A percentile compares a stretch with the other conserved stretches of the same genome.
Evolutionary conservation across 129 eudicot species (phyloP).

Genomic region (Helianthus annuus): HanXRQr2.0-SUNRISE NC_035448.2:200028669-200029168

Average conservation of each 20-base stretch:
- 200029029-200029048: conserved; percentile 24
- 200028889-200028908: conserved; percentile 43
- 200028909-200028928: conserved; percentile 74
- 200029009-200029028: conserved; percentile 14
- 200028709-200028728: conserved; percentile 92
- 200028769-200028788: conserved; percentile 36
- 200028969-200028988: conserved; percentile 27
- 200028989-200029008: conserved; percentile 30
- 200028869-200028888: conserved; percentile 49
- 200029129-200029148: too few relatives aligned
- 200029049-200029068: conserved; percentile 31
- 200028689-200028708: conserved; percentile 82
- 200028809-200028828: conserved; percentile 49
- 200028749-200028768: conserved; percentile 26
- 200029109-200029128: neutral
- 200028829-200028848: conserved; percentile 45
- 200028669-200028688: neutral
- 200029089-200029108: conserved; percentile 9
- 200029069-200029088: conserved; percentile 21
- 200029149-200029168: too few relatives aligned
- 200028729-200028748: conserved; percentile 91
- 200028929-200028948: conserved; percentile 56
- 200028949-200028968: conserved; percentile 15
- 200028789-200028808: conserved; percentile 29
- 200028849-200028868: conserved; percentile 29